Evolutionary conservation across 2,329 filamentous ascomycete genomes (phyloP), one percentile per base, ranked within the genome.

Genomic region (Xylaria hypoxylon): DNA sequence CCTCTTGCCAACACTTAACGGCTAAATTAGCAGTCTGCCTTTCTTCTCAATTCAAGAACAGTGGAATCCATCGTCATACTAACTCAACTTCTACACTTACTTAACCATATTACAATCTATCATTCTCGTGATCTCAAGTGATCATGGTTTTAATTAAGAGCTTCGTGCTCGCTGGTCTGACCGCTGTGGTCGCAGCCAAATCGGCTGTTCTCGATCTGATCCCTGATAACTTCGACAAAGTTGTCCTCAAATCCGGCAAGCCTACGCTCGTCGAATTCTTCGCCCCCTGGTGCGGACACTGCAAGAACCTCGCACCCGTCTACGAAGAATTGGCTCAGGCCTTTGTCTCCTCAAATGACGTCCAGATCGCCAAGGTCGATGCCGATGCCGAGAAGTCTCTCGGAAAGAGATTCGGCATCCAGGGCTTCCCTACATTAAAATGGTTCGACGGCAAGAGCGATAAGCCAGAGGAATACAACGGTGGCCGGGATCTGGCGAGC

Each of bases 201-300:
- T 96, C 93, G 62, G 91, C 92, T 63, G 96, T 99, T 70, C 85
- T 97, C 74, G 95, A 98, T 80, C 90, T 99, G 68, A 89, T 92
- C 67, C 94, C 95, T 62, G 84, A 85, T 75, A 99, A 97, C 85
- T 99, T 99, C 80, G 95, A 98, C 84, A 83, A 90, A 53, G 86
- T 97, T 62, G 93, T 97, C 70, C 86, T 97, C 67, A 89, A 96
- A 79, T 95, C 92, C 51, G 94, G 94, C 80, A 98, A 97, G 85
- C 95, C 96, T 48, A 94, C 96, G 0, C 90, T 99, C 28, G 94
- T 98, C 74, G 94, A 98, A 80, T 99, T 99, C 87, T 98, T 97
- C 78, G 96, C 96, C 38, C 94, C 95, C 26, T 99, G 96, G 96
- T 99, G 96, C 78, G 96, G 96, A 35, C 96, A 99, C 86, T 99